phyloP scores from a whole-genome alignment of 1,139 yeast species.

The Spencermartinsiella ligniputridi region DNA sequence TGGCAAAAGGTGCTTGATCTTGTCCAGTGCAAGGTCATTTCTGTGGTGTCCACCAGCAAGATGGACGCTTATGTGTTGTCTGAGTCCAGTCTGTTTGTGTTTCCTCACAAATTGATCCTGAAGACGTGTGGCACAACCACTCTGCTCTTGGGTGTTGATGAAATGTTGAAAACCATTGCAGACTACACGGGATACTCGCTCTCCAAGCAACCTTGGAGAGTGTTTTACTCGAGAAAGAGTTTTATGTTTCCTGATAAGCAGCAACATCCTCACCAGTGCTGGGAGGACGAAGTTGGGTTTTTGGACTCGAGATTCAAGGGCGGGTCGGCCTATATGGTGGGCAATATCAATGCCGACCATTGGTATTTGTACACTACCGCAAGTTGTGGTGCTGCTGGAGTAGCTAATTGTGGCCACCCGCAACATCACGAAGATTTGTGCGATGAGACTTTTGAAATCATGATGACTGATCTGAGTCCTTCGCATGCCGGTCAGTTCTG shows the following conservation, averaged over 20 bases:
- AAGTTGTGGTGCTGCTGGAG: constrained; percentile 6
- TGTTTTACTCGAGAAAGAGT: constrained; percentile 85
- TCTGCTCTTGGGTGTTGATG: constrained; percentile 70
- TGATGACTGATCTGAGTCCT: constrained; percentile 82
- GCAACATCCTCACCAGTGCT: constrained; percentile 71
- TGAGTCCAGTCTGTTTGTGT: constrained; percentile 88
- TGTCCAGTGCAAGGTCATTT: constrained; percentile 84
- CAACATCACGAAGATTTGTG: constrained; percentile 20
- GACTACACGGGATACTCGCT: constrained; percentile 41
- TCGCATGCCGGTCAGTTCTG: constrained; percentile 57
- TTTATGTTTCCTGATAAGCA: constrained; percentile 92
- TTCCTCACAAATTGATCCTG: constrained; percentile 75
- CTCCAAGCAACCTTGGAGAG: constrained; percentile 48
- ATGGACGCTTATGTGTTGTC: constrained; percentile 84
- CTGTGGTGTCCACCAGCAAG: constrained; percentile 61
- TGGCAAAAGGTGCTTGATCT: constrained; percentile 75
- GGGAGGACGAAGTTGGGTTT: constrained; percentile 75
- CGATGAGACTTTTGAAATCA: constrained; percentile 82
- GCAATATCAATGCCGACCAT: constrained; percentile 74
- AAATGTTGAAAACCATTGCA: constrained; percentile 52
- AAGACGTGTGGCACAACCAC: constrained; percentile 98
- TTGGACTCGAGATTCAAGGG: constrained; percentile 51
- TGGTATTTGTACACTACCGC: constrained; percentile 81
- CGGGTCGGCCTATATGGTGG: constrained; percentile 74
- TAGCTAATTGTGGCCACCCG: constrained; percentile 12